phyloP scores from a whole-genome alignment of 108 stramenopile genomes.

The Cyclotella distinguenda region DNA sequence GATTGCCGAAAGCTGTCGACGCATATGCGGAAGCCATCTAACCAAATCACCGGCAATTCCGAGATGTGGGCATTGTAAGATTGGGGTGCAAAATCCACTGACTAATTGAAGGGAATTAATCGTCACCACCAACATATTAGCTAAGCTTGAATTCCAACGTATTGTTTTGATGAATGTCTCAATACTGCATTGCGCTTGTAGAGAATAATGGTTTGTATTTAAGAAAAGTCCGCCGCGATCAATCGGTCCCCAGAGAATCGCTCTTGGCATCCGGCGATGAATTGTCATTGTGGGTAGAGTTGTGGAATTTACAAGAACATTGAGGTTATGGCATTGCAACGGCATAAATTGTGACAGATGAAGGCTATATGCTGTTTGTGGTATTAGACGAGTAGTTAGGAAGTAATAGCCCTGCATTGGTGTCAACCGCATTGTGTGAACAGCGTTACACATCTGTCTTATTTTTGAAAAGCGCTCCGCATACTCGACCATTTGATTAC shows the following conservation, averaged over 20 bases:
- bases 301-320: background rate
- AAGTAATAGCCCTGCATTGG: background rate
- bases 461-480: background rate
- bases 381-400: background rate
- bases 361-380: background rate
- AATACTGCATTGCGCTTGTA: background rate
- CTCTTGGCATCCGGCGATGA: background rate
- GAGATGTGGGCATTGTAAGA: background rate
- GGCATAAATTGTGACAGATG: background rate
- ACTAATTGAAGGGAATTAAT: conserved; percentile 5
- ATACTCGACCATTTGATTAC: background rate
- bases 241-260: background rate
- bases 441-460: background rate
- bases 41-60: background rate
- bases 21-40: background rate
- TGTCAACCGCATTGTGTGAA: background rate
- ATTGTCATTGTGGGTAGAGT: background rate
- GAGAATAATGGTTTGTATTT: background rate
- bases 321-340: background rate
- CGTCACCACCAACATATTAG: background rate
- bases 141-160: background rate
- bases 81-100: conserved; percentile 1
- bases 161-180: background rate
- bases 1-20: background rate
- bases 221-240: background rate